Base-by-base conservation (phyloP, 2,329 filamentous ascomycete genomes). In the Cercospora zeina region DNA sequence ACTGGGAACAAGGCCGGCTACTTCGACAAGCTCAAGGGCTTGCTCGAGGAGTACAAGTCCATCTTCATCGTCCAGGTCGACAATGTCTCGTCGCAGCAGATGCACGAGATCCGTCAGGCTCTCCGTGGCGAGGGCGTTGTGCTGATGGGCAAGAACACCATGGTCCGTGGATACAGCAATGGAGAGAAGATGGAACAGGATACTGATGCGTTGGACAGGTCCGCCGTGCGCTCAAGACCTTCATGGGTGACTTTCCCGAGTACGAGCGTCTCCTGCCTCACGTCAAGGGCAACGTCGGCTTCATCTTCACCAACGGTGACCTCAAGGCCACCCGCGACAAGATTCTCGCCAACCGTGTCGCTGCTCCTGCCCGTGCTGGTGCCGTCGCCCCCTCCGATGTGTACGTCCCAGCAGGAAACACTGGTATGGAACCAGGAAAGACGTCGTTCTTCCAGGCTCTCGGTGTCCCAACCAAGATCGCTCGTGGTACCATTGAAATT, bases 371-470 rank as follows among this genome's bases (percentile, higher is more conserved):
- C 74, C 92, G 95, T 91, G 93, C 95, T 76, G 96, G 96, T 89
- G 95, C 96, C 77, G 76, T 99, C 74, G 96, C 95, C 72, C 95
- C 96, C 72, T 82, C 78, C 77, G 96, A 99, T 81, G 95, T 99
- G 79, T 99, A 83, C 85, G 80, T 99, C 72, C 95, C 95, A 72
- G 95, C 93, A 74, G 95, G 95, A 82, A 99, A 99, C 90, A 99
- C 95, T 77, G 95, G 95, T 84, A 99, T 99, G 95, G 95, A 99
- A 83, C 96, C 95, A 79, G 96, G 96, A 82, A 99, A 99, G 90
- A 99, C 95, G 77, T 97, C 95, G 79, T 99, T 99, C 92, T 99
- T 99, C 93, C 95, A 99, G 89, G 95, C 95, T 77, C 95, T 99
- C 82, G 93, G 93, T 91, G 92, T 99, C 79, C 95, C 95, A 79